Base-by-base conservation (phyloP, 2,329 filamentous ascomycete species). In the Ophiostoma perfectum region DNA sequence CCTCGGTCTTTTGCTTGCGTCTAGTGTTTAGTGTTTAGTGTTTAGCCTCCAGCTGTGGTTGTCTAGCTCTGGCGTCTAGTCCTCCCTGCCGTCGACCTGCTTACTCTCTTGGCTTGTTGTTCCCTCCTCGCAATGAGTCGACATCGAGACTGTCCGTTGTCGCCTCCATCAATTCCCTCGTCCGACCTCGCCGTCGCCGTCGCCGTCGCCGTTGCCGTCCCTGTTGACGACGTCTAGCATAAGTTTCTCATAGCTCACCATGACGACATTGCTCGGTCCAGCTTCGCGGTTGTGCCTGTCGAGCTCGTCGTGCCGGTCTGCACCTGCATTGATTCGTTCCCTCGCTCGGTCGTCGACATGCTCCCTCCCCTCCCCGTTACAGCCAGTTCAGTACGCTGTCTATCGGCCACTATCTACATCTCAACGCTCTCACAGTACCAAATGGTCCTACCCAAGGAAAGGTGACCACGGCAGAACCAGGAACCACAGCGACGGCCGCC, bases 1-100 rank as follows among this genome's bases (percentile, higher is more conserved):
- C 27, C 38, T 41, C 60, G 60, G 60, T 58, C 49, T 47, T 41
- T 45, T 66, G 45, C 63, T 66, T 65, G 66, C 63, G 44, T 39
- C 64, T 66, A 39, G 45, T 44, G 27, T 27, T 38, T 60, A 27
- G 27, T 58, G 27, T 58, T 58, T 27, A 5, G 49, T 47, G 45
- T 14, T 47, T 52, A 1, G 45, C n/a, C 12, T 49, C 47, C 14
- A 49, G 16, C 18, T 8, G n/a, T 55, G n/a, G 27, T 27, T 27
- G 38, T n/a, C 62, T 64, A n/a, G 39, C 58, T 49, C 44, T 55
- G n/a, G 27, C 55, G 36, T 39, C 11, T 6, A 14, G 16, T 18
- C 16, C 60, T 42, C 60, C 60, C 60, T 63, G 60, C 16, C 38
- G 38, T 44, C n/a, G 38, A 12, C 11, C 42, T 14, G 14, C n/a